Conservation (phyloP, 495 filamentous ascomycete genomes). For the Poronia punctata region DNA sequence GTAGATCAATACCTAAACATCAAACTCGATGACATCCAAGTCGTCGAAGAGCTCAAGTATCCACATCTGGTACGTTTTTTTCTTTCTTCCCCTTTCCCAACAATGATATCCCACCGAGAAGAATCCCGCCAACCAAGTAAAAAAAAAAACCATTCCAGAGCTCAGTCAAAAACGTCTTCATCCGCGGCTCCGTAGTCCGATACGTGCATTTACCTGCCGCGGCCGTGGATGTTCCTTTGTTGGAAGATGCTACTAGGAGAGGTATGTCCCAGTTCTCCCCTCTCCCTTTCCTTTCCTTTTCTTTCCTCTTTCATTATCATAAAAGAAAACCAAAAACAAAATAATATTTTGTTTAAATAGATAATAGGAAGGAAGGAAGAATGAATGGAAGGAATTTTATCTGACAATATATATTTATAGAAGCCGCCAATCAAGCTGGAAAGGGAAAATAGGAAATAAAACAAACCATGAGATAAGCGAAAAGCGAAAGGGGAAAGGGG, state of each 20-base stretch:
- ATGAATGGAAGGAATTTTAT: too few species aligned
- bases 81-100: background rate
- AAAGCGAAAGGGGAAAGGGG: too few species aligned
- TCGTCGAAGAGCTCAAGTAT: slow-evolving; percentile 84
- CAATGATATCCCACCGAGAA: background rate
- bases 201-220: slow-evolving; percentile 89
- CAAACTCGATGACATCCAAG: slow-evolving; percentile 90
- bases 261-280: slow-evolving; percentile 40
- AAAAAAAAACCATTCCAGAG: slow-evolving; percentile 24
- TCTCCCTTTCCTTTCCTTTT: background rate
- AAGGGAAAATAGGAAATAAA: slow-evolving; percentile 32
- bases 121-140: background rate
- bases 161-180: slow-evolving; percentile 98
- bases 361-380: too few species aligned
- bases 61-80: slow-evolving; percentile 67
- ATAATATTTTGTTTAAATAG: too few species aligned
- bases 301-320: background rate
- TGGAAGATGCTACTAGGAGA: slow-evolving; percentile 94
- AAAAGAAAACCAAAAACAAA: too few species aligned
- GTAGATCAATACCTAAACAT: slow-evolving; percentile 99
- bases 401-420: too few species aligned
- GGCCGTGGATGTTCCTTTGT: slow-evolving; percentile 78
- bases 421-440: slow-evolving; percentile 36
- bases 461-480: background rate
- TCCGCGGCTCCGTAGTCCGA: slow-evolving; percentile 89